phyloP scores from a whole-genome alignment of 2,329 filamentous ascomycete species.

The Neofusicoccum kwambonambiense region DNA sequence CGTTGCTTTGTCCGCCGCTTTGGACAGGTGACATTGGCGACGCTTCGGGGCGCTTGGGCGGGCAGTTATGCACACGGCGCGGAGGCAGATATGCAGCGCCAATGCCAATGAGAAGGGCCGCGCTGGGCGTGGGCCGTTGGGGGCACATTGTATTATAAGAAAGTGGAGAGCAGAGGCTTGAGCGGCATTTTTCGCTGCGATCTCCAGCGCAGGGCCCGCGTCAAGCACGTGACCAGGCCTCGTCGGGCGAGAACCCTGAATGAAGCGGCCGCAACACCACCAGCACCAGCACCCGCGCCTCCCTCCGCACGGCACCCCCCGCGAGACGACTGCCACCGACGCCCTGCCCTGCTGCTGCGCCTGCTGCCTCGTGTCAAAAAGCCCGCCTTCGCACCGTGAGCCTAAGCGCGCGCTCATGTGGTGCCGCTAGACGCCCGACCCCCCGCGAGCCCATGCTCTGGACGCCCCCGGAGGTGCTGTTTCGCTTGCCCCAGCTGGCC shows the following conservation, averaged over 20 bases:
- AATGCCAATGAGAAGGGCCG: conserved; percentile 3
- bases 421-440: conserved; percentile 14
- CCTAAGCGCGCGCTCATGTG: conserved; percentile 15
- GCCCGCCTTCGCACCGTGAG: conserved; percentile 6
- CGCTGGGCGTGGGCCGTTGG: conserved; percentile 8
- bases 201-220: conserved; percentile 15
- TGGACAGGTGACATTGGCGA: conserved; percentile 13
- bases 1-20: conserved; percentile 11
- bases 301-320: conserved; percentile 8
- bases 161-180: conserved; percentile 16
- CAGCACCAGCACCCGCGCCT: conserved; percentile 13
- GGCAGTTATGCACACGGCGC: conserved; percentile 4
- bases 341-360: conserved; percentile 10
- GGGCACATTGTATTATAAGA: conserved; percentile 8
- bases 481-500: conserved; percentile 19
- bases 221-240: conserved; percentile 3
- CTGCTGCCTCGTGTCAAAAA: not conserved
- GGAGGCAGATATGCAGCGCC: conserved; percentile 11
- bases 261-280: conserved; percentile 16
- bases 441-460: conserved; percentile 20
- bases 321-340: conserved; percentile 8
- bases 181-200: conserved; percentile 16
- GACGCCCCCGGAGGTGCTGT: conserved; percentile 19
- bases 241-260: conserved; percentile 16
- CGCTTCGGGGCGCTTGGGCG: conserved; percentile 7